These are phyloP conservation scores for Zelonia costaricensis DNA, from an alignment of 208 protist genomes.

Conservation along the genomic window DNA sequence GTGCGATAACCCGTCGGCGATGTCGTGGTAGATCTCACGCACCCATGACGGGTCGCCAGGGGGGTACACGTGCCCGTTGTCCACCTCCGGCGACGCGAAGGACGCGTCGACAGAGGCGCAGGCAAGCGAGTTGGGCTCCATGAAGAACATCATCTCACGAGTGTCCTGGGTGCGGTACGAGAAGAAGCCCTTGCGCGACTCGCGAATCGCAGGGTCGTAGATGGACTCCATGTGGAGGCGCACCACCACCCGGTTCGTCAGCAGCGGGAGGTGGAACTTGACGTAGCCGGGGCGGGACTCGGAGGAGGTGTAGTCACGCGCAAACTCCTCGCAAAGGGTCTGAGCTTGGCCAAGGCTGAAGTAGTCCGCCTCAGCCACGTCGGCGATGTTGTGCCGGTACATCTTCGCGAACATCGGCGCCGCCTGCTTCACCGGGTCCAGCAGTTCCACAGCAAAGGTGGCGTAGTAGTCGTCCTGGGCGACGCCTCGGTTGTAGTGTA, in stretches of 20 bases:
- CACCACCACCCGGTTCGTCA: constrained; percentile 50
- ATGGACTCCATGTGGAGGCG: constrained; percentile 36
- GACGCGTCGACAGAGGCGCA: constrained; percentile 54
- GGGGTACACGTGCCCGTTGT: constrained; percentile 26
- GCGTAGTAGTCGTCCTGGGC: constrained; percentile 55
- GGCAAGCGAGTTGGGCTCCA: constrained; percentile 60
- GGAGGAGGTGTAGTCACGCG: constrained; percentile 41
- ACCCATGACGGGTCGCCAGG: constrained; percentile 23
- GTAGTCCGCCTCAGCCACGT: constrained; percentile 64
- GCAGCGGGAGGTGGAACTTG: constrained; percentile 25
- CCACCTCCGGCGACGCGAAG: constrained; percentile 38
- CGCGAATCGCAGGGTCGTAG: constrained; percentile 20
- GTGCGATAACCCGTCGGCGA: constrained; percentile 80
- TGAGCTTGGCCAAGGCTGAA: constrained; percentile 58
- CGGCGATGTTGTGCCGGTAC: constrained; percentile 47
- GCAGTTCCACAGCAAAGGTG: constrained; percentile 46
- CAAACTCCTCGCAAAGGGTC: constrained; percentile 63
- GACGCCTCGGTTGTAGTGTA: constrained; percentile 47
- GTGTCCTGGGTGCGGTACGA: constrained; percentile 59
- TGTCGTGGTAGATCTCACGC: constrained; percentile 31
- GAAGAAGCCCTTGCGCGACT: constrained; percentile 46
- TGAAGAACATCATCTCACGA: constrained; percentile 48
- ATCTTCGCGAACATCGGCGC: constrained; percentile 57
- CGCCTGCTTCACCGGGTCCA: constrained; percentile 16
- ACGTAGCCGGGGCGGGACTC: background rate